phyloP scores from a whole-genome alignment of 1,139 yeast genomes.

The Sugiyamaella pinicola region DNA sequence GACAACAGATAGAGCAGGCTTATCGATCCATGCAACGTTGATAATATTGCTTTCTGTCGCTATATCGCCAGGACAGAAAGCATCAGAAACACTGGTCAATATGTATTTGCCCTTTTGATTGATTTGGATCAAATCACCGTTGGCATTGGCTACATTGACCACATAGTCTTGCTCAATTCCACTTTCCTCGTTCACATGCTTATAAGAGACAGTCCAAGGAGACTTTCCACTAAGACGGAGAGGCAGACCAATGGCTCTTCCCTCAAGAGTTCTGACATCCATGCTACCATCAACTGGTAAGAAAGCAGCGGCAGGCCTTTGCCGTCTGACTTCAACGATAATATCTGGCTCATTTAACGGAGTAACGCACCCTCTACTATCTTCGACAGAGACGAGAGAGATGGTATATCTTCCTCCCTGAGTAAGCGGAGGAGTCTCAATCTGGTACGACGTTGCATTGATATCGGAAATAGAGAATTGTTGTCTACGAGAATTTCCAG shows the following conservation, averaged over 20 bases:
- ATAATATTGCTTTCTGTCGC: conserved; percentile 31
- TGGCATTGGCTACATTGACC: conserved; percentile 30
- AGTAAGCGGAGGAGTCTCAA: conserved; percentile 56
- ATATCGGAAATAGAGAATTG: conserved; percentile 51
- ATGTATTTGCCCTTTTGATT: conserved; percentile 64
- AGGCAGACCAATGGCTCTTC: conserved; percentile 61
- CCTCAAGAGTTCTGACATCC: conserved; percentile 49
- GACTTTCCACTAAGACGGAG: conserved; percentile 56
- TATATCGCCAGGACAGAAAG: conserved; percentile 68
- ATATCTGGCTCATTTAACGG: conserved; percentile 63
- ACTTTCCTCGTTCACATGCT: conserved; percentile 25
- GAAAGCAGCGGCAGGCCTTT: conserved; percentile 61
- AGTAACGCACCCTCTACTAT: conserved; percentile 73
- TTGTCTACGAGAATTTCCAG: conserved; percentile 47
- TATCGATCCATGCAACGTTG: conserved; percentile 45
- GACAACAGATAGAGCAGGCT: conserved; percentile 54
- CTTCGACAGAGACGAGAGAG: conserved; percentile 64
- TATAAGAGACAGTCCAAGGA: conserved; percentile 52
- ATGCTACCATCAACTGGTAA: conserved; percentile 43
- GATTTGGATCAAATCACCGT: conserved; percentile 47
- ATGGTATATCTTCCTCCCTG: conserved; percentile 73
- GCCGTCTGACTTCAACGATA: conserved; percentile 63
- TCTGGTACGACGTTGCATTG: conserved; percentile 40
- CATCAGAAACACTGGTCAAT: conserved; percentile 60
- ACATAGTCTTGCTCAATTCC: conserved; percentile 24